phyloP scores from a whole-genome alignment of 139 green algal genomes.

The Bryopsis sp. region DNA sequence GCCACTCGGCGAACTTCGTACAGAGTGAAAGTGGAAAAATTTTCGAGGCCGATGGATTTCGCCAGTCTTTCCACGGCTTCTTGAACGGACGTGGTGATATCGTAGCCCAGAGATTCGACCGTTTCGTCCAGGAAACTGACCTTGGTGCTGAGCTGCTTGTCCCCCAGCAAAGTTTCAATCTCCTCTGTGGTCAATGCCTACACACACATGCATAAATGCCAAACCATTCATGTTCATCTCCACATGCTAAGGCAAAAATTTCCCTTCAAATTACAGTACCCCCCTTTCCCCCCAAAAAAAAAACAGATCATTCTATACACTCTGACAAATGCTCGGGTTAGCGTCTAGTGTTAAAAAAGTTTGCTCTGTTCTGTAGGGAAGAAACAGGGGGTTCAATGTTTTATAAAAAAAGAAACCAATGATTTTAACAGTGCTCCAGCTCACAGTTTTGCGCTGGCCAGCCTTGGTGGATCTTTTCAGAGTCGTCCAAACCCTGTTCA shows the following conservation, averaged over 20 bases:
- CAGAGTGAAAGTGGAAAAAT: slow-evolving; percentile 91
- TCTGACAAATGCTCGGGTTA: too few species aligned
- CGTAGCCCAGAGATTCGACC: slow-evolving; percentile 89
- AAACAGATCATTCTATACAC: too few species aligned
- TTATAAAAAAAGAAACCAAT: too few species aligned
- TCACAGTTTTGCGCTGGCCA: slow-evolving; percentile 67
- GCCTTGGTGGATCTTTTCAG: slow-evolving; percentile 85
- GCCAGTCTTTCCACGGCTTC: slow-evolving; percentile 85
- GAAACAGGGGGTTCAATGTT: too few species aligned
- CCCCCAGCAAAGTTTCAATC: slow-evolving; percentile 71
- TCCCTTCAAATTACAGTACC: not conserved
- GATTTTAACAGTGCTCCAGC: too few species aligned
- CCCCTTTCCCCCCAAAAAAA: too few species aligned
- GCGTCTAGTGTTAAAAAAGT: too few species aligned
- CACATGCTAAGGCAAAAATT: not conserved
- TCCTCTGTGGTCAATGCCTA: slow-evolving; percentile 48
- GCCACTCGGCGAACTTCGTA: slow-evolving; percentile 54
- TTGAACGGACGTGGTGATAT: slow-evolving; percentile 74
- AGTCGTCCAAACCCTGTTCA: slow-evolving; percentile 54
- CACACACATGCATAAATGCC: not conserved
- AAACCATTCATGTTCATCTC: not conserved
- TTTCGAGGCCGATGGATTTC: slow-evolving; percentile 73
- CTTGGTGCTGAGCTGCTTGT: slow-evolving; percentile 58
- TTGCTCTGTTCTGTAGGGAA: too few species aligned
- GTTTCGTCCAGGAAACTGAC: slow-evolving; percentile 95